Evolutionary conservation across 176 grass and related monocot genomes (phyloP).

Genomic region (Carex myosuroides): DNA sequence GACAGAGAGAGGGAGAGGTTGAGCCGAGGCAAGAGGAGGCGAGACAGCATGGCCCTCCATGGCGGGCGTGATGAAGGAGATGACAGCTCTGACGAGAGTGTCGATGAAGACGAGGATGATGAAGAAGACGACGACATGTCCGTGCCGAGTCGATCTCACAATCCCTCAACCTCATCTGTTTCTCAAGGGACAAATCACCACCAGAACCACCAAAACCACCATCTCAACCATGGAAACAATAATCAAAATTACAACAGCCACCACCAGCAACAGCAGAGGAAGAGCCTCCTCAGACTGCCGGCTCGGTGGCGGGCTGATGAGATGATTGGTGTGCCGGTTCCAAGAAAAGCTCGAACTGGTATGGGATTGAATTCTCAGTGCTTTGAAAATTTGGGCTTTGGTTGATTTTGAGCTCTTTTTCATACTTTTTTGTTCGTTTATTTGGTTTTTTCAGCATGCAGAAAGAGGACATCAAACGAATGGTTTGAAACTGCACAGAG

Average conservation of each 20-base stretch:
- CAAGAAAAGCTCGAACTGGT: conserved; percentile 91
- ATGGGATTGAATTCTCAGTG: neutral
- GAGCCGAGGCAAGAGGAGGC: conserved; percentile 32
- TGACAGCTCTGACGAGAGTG: conserved; percentile 80
- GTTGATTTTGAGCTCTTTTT: neutral
- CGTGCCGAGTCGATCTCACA: conserved; percentile 41
- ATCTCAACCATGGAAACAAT: conserved; percentile 22
- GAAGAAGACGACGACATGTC: conserved; percentile 57
- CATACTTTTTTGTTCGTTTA: neutral
- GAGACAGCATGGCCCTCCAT: conserved; percentile 23
- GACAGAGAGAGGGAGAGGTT: conserved; percentile 39
- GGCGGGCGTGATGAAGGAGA: conserved; percentile 52
- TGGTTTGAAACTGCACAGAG: conserved; percentile 41
- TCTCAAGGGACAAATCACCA: conserved; percentile 26
- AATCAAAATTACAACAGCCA: conserved; percentile 54
- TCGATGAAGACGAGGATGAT: conserved; percentile 68
- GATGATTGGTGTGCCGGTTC: conserved; percentile 93
- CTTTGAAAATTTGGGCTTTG: neutral
- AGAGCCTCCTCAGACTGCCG: conserved; percentile 44
- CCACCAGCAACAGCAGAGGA: conserved; percentile 49
- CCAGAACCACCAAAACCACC: conserved; percentile 23
- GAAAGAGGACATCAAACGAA: conserved; percentile 71
- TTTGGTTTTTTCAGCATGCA: conserved; percentile 35
- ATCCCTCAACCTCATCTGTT: conserved; percentile 57
- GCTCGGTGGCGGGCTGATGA: conserved; percentile 60